These are phyloP conservation scores for Tinospora cordifolia DNA, from an alignment of 164 flowering plant species.

Conservation along the genomic window DNA sequence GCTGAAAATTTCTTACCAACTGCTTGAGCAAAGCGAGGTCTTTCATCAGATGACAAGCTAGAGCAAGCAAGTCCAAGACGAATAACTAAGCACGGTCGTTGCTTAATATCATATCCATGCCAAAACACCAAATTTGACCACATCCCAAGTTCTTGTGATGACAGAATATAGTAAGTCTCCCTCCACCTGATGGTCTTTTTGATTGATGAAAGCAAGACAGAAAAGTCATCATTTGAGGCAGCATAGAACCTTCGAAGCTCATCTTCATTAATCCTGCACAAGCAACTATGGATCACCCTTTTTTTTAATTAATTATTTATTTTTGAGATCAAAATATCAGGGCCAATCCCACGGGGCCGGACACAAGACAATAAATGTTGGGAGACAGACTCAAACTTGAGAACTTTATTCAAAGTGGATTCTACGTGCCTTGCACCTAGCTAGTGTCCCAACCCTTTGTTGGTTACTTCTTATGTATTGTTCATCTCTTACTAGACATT, in stretches of 20 bases:
- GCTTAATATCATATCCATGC: conserved; percentile 75
- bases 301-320: too few relatives aligned
- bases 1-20: conserved; percentile 46
- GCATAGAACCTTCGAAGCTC: conserved; percentile 70
- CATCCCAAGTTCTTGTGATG: conserved; percentile 56
- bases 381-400: too few relatives aligned
- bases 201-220: conserved; percentile 55
- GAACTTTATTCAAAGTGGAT: too few relatives aligned
- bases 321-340: too few relatives aligned
- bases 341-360: too few relatives aligned
- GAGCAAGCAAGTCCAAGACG: conserved; percentile 81
- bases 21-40: conserved; percentile 81
- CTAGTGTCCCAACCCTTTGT: too few relatives aligned
- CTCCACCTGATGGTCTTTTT: conserved; percentile 91
- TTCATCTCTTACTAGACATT: too few relatives aligned
- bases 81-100: conserved; percentile 71
- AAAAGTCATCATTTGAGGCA: conserved; percentile 66
- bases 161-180: conserved; percentile 64
- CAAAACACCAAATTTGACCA: conserved; percentile 83
- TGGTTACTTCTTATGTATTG: too few relatives aligned
- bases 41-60: conserved; percentile 44
- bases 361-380: too few relatives aligned
- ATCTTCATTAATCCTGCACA: conserved; percentile 63
- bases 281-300: background rate
- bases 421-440: too few relatives aligned